Evolutionary conservation across 805 yeast species (phyloP), one percentile per base, ranked within the genome.

Genomic region (Candida ortonii): DNA sequence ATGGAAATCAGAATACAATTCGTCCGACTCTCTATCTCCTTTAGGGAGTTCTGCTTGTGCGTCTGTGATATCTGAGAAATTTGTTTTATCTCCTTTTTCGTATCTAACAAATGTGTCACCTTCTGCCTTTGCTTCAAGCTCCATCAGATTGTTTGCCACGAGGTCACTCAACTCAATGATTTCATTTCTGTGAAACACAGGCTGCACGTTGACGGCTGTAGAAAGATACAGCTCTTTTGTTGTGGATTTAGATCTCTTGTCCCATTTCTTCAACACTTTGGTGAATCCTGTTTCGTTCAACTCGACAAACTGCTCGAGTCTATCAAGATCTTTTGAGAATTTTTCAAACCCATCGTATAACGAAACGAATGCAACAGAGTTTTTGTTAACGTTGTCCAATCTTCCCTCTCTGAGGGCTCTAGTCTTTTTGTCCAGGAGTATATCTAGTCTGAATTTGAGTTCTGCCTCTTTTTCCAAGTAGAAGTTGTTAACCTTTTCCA

Each of bases 201-300:
- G 97, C 60, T 93, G 98, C 5, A 93, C 96, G 42, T 86, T 87
- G 10, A 93, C 95, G 0, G 96, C 96, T 0, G 96, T 83, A 19
- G 87, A 79, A 30, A 93, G 70, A 56, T 89, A 93, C 33, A 93
- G 69, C 56, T 93, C 98, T 54, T 89, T 88, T 6, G 96, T 88
- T 48, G 86, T 95, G 3, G 96, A 85, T 53, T 90, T 88, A 15
- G 96, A 87, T 43, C 97, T 70, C 61, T 93, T 93, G 62, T 93
- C 98, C 98, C 98, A 93, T 64, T 93, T 93, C 59, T 93, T 93
- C 52, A 93, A 73, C 18, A 87, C 97, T 62, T 93, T 93, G 15
- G 94, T 80, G 61, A 93, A 93, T 10, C 98, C 98, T 1, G 95
- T 86, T 52, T 89, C 96, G 57, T 93, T 93, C 39, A 93, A 70